Evolutionary conservation across 2,329 filamentous ascomycete species (phyloP), one percentile per base, ranked within the genome.

Genomic region (Rutstroemia sp.): DNA sequence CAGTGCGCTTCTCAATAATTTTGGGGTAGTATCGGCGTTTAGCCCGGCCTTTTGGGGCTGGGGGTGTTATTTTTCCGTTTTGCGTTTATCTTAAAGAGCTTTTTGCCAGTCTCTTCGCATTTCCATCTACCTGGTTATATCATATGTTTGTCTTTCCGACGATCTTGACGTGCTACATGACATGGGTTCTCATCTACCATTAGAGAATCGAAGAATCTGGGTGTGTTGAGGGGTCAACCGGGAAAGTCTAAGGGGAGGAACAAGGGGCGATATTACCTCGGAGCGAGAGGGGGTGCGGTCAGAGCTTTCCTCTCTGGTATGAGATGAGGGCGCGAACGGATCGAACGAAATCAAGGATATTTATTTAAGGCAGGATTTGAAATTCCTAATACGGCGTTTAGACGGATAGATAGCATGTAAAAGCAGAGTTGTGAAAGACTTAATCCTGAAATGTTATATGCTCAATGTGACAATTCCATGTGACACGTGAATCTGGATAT

Each of bases 1-100:
- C 89, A 94, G 78, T 94, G 89, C 73, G 88, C 89, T 57, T 90
- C 88, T 36, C 89, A 94, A 81, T 94, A 92, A 66, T 53, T 56
- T 34, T 40, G 40, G 27, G 25, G 25, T 54, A 36, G 49, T 53
- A 57, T 54, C 40, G 51, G 55, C 49, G 49, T 54, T 57, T 42
- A 50, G 55, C 55, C 45, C 54, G 49, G 52, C 17, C 17, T 42
- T 42, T 23, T 21, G 46, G 30, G 48, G 8, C 30, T 39, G 48
- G 48, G 23, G 48, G 27, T 50, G 40, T 38, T 17, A 38, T 40
- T 17, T 19, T 48, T 42, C 44, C 23, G 36, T 40, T 40, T 25
- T 27, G 47, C 27, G 19, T 53, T 39, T 36, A 30, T 47, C 47
- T 40, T 38, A 51, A 38, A 51, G 53, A 55, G 42, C 30, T 53